Conservation (phyloP, 2,329 filamentous ascomycete genomes). For the Diaporthe velutina region DNA sequence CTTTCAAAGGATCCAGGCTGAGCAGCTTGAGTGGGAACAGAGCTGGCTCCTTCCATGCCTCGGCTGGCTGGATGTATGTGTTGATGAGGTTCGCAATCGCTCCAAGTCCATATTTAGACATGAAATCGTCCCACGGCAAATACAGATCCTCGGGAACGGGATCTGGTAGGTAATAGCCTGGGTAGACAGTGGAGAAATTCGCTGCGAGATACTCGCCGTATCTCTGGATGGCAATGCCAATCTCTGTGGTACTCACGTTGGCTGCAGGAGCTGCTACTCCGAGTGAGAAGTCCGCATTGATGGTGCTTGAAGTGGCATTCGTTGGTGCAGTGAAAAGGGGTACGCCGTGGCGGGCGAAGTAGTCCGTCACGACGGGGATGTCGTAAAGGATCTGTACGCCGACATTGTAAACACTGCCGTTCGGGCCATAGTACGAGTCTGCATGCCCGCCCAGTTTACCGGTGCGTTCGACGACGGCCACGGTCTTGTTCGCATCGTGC, state of each 20-base stretch:
- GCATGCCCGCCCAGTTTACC: conserved; percentile 43
- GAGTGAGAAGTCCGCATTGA: conserved; percentile 21
- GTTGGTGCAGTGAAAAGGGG: conserved; percentile 23
- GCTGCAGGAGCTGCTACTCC: conserved; percentile 16
- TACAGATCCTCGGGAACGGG: conserved; percentile 32
- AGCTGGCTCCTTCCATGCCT: conserved; percentile 20
- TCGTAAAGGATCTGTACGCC: conserved; percentile 43
- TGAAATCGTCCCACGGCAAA: conserved; percentile 28
- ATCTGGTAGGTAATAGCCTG: conserved; percentile 38
- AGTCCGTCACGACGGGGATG: conserved; percentile 53
- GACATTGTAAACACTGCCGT: conserved; percentile 42
- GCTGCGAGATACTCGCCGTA: conserved; percentile 19
- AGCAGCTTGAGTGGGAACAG: conserved; percentile 26
- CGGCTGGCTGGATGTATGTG: background rate
- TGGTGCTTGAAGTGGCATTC: background rate
- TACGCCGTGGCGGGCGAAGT: conserved; percentile 52
- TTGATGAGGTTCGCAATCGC: conserved; percentile 36
- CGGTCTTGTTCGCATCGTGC: background rate
- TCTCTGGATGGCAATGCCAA: background rate
- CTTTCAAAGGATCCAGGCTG: conserved; percentile 7
- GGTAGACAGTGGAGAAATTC: conserved; percentile 31
- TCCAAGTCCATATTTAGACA: conserved; percentile 14
- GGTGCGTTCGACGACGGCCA: background rate
- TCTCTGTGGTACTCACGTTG: conserved; percentile 13
- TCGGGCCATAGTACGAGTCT: conserved; percentile 43